Conservation (phyloP, 2,329 filamentous ascomycete species). For the Sporothrix brasiliensis region DNA sequence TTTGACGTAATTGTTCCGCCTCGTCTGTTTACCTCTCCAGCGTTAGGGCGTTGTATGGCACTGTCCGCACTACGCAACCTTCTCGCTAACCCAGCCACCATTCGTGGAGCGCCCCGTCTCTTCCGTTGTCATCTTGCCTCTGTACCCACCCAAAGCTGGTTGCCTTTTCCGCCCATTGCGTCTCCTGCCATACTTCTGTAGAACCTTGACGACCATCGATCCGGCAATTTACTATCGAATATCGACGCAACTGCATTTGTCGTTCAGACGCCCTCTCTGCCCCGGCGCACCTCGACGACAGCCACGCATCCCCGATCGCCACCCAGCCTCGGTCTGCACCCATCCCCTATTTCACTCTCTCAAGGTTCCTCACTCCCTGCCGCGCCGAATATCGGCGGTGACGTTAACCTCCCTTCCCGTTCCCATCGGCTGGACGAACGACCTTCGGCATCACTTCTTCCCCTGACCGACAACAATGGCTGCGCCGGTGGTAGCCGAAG, state of each 20-base stretch:
- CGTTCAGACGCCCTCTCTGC: background rate
- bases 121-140: constrained; percentile 28
- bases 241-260: background rate
- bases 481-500: constrained; percentile 67
- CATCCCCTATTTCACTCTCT: constrained; percentile 11
- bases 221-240: background rate
- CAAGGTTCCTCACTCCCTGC: constrained; percentile 8
- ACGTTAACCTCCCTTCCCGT: background rate
- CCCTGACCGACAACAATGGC: constrained; percentile 31
- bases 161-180: background rate
- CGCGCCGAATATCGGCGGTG: constrained; percentile 28
- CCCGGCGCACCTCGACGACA: background rate
- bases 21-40: background rate
- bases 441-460: background rate
- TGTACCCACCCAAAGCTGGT: constrained; percentile 1
- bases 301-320: constrained; percentile 3
- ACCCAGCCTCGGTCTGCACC: background rate
- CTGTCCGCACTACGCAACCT: constrained; percentile 2
- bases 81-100: constrained; percentile 29
- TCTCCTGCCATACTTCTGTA: constrained; percentile 13
- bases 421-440: background rate
- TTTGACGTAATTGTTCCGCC: background rate
- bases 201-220: background rate
- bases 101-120: constrained; percentile 30
- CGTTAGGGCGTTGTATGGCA: background rate